phyloP scores from a whole-genome alignment of 805 yeast genomes.

The Priceomyces haplophilus region DNA sequence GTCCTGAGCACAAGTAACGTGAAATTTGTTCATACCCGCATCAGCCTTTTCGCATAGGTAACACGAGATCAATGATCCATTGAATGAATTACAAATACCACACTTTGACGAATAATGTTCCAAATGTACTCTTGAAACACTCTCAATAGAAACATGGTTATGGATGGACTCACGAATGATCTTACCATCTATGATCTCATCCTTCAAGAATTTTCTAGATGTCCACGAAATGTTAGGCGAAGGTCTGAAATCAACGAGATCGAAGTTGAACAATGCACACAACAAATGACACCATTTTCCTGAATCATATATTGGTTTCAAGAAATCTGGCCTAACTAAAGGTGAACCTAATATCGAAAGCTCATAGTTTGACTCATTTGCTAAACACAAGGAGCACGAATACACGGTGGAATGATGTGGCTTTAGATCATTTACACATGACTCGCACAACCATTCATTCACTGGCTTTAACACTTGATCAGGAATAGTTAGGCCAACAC shows the following conservation, averaged over 20 bases:
- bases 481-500: conserved; percentile 53
- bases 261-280: conserved; percentile 60
- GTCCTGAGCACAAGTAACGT: conserved; percentile 60
- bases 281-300: conserved; percentile 77
- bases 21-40: conserved; percentile 21
- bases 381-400: conserved; percentile 63
- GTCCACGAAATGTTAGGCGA: conserved; percentile 14
- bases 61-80: conserved; percentile 54
- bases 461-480: conserved; percentile 22
- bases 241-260: conserved; percentile 47
- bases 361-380: conserved; percentile 49
- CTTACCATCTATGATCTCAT: conserved; percentile 28
- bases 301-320: conserved; percentile 58
- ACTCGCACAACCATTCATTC: conserved; percentile 73
- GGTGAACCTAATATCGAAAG: conserved; percentile 41
- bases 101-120: conserved; percentile 37
- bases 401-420: conserved; percentile 58
- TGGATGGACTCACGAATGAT: conserved; percentile 13
- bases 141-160: conserved; percentile 24
- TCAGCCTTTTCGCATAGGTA: conserved; percentile 33
- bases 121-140: conserved; percentile 25
- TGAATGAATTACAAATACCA: conserved; percentile 40
- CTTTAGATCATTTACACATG: conserved; percentile 66
- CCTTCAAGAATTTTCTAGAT: conserved; percentile 6
- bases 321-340: conserved; percentile 53